Conservation (phyloP, 2,329 filamentous ascomycete genomes). For the Pseudogymnoascus sp. region DNA sequence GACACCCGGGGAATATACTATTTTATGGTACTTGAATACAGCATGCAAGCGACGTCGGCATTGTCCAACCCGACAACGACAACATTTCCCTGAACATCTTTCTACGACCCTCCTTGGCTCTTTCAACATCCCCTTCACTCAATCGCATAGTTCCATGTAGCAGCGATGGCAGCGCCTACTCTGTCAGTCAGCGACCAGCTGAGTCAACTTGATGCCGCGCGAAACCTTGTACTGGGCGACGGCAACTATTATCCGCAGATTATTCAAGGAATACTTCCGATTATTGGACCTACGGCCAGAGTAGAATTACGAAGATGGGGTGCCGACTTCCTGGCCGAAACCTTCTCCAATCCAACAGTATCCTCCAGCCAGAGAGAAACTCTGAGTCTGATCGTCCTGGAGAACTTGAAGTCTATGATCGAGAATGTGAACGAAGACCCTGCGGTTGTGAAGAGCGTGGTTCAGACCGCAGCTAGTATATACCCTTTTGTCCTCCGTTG, state of each 20-base stretch:
- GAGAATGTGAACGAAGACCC: slow-evolving; percentile 70
- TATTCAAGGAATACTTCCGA: slow-evolving; percentile 85
- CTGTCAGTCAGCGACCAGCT: slow-evolving; percentile 68
- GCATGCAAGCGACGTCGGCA: slow-evolving; percentile 6
- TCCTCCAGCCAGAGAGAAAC: slow-evolving; percentile 72
- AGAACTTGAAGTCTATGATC: slow-evolving; percentile 64
- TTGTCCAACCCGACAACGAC: neutral
- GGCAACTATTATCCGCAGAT: slow-evolving; percentile 86
- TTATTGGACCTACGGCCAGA: slow-evolving; percentile 68
- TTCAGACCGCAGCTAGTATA: slow-evolving; percentile 85
- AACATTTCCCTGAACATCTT: neutral
- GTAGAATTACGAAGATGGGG: slow-evolving; percentile 92
- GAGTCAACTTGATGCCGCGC: slow-evolving; percentile 81
- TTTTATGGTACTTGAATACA: slow-evolving; percentile 5
- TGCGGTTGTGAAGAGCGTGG: slow-evolving; percentile 74
- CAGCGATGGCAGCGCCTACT: slow-evolving; percentile 44
- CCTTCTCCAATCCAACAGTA: slow-evolving; percentile 87
- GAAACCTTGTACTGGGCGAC: slow-evolving; percentile 81
- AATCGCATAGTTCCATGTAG: slow-evolving; percentile 11
- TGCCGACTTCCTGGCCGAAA: slow-evolving; percentile 89
- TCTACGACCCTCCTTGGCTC: neutral
- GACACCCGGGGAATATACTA: neutral
- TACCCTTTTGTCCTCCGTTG: slow-evolving; percentile 89
- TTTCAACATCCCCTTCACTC: neutral
- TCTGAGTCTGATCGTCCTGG: slow-evolving; percentile 68